Percentiles rank a stretch among this genome's conserved stretches.
Evolutionary conservation across 1,284 basidiomycete genomes (phyloP).

Genomic region (Singerocomus inundabilis): DNA sequence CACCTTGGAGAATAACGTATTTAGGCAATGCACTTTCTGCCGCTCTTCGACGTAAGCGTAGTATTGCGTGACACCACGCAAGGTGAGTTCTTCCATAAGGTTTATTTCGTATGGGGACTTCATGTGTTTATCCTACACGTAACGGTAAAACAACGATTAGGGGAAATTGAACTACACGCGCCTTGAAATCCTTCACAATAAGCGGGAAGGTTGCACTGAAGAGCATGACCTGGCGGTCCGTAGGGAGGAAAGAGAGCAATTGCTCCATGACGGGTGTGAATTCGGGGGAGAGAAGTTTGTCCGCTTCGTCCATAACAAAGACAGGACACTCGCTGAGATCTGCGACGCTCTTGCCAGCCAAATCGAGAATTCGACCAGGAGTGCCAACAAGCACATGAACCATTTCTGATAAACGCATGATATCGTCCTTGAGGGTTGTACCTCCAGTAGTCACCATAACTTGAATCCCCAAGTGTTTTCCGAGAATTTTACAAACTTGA

Average conservation of each 20-base stretch:
- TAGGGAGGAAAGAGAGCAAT: conserved; percentile 82
- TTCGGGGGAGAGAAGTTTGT: conserved; percentile 96
- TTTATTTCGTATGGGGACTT: conserved; percentile 96
- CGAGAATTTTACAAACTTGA: conserved; percentile 96
- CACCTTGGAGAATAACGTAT: conserved; percentile 95
- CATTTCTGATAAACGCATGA: conserved; percentile 84
- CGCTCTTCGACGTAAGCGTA: conserved; percentile 99
- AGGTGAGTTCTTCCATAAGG: conserved; percentile 98
- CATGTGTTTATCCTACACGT: conserved; percentile 94
- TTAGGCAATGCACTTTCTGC: conserved; percentile 98
- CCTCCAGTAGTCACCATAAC: conserved; percentile 99
- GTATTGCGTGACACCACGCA: conserved; percentile 98
- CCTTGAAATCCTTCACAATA: conserved; percentile 99
- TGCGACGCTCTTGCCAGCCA: conserved; percentile 91
- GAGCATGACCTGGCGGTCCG: conserved; percentile 94
- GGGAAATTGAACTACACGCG: conserved; percentile 32
- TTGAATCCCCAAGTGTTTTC: conserved; percentile 93
- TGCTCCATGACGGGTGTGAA: conserved; percentile 99
- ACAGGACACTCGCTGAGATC: conserved; percentile 93
- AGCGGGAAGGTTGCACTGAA: conserved; percentile 99
- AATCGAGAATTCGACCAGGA: conserved; percentile 93
- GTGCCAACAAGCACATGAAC: conserved; percentile 98
- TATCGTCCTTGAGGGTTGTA: conserved; percentile 97
- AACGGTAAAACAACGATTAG: conserved; percentile 1
- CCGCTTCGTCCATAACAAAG: conserved; percentile 99